Evolutionary conservation across 441 rosid genomes (phyloP).

Genomic region (Mallotus repandus): DNA sequence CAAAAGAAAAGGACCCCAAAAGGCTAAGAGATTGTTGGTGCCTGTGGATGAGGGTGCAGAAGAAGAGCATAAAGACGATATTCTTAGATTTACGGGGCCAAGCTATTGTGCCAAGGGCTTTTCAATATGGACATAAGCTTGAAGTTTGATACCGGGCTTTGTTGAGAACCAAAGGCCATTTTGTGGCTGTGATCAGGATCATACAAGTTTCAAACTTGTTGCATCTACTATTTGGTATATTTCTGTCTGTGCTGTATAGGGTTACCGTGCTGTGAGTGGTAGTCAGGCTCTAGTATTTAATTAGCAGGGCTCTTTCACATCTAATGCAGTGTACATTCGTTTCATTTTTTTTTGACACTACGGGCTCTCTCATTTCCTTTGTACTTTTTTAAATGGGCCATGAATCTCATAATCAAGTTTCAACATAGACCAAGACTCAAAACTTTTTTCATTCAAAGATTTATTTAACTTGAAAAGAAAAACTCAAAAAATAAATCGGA

Average conservation of each 20-base stretch:
- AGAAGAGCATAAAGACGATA: too few relatives aligned
- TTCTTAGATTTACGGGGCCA: conserved; percentile 93
- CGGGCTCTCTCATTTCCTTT: too few relatives aligned
- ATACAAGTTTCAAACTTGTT: neutral
- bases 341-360: neutral
- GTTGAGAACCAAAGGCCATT: conserved; percentile 29
- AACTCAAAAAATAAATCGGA: too few relatives aligned
- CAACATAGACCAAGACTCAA: too few relatives aligned
- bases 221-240: neutral
- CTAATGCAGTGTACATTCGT: neutral
- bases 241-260: neutral
- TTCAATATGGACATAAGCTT: conserved; percentile 82
- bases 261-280: neutral
- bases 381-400: too few relatives aligned
- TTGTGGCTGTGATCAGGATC: neutral
- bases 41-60: too few relatives aligned
- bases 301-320: neutral
- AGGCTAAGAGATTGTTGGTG: too few relatives aligned
- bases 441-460: too few relatives aligned
- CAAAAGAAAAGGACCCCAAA: too few relatives aligned
- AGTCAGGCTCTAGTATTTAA: neutral
- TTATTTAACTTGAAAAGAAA: too few relatives aligned
- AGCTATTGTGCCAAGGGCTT: conserved; percentile 72
- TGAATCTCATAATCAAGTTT: too few relatives aligned
- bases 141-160: conserved; percentile 60